Evolutionary conservation across 805 yeast species (phyloP).

Genomic region (Barnettozyma vustinii): DNA sequence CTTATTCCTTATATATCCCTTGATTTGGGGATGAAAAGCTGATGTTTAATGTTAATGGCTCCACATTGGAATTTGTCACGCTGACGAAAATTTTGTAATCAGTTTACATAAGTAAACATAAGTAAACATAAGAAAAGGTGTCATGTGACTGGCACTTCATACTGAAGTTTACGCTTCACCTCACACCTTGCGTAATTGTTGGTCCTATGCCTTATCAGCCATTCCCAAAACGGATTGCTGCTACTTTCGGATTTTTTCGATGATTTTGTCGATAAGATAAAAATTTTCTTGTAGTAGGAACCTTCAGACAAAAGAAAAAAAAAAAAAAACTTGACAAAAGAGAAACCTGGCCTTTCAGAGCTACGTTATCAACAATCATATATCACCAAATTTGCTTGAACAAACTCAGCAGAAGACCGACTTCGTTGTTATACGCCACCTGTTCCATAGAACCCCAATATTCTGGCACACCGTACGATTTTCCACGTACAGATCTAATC

Average conservation of each 20-base stretch:
- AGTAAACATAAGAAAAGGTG: no score
- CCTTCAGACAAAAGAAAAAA: not conserved
- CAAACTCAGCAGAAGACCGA: not conserved
- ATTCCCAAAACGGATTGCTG: not conserved
- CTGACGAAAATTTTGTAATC: not conserved
- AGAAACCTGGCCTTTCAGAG: not conserved
- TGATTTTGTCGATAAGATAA: conserved; percentile 12
- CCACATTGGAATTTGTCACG: not conserved
- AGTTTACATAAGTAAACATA: not conserved
- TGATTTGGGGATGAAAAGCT: not conserved
- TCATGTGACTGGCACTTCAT: not conserved
- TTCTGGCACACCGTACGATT: not conserved
- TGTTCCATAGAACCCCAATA: not conserved
- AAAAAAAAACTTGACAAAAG: not conserved
- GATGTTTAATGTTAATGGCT: not conserved
- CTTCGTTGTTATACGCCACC: not conserved
- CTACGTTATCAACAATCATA: not conserved
- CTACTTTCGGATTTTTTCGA: conserved; percentile 1
- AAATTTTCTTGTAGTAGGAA: not conserved
- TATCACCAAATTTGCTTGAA: no score
- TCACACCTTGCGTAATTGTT: not conserved
- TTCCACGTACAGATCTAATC: not conserved
- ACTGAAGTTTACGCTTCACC: not conserved
- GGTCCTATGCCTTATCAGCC: conserved; percentile 5
- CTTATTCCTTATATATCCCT: no score